Percentiles rank a stretch among this genome's conserved stretches.
Evolutionary conservation across 768 basidiomycete species (phyloP).

Genomic region (Collybiopsis luxurians): DNA sequence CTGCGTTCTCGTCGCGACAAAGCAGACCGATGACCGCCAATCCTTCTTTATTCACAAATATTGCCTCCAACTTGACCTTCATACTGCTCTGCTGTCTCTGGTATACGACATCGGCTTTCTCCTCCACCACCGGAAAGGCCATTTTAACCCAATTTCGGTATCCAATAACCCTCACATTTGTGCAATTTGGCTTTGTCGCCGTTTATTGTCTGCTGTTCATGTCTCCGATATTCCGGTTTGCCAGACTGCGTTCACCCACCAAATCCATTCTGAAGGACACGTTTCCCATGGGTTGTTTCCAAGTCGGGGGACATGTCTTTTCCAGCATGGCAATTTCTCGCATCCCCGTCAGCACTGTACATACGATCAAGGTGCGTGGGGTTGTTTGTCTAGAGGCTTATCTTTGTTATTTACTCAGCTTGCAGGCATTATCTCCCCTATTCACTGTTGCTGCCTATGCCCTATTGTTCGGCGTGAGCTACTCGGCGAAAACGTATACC

Average conservation of each 20-base stretch:
- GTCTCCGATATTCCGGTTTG: constrained; percentile 67
- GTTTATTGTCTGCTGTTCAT: constrained; percentile 82
- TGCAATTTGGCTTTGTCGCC: constrained; percentile 96
- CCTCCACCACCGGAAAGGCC: constrained; percentile 95
- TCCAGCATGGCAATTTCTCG: constrained; percentile 96
- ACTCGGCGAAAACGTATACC: constrained; percentile 87
- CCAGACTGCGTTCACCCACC: constrained; percentile 69
- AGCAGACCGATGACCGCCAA: constrained; percentile 14
- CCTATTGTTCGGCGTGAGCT: constrained; percentile 88
- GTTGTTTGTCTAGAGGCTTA: neutral
- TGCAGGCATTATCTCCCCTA: constrained; percentile 89
- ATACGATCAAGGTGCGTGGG: constrained; percentile 90
- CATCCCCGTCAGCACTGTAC: constrained; percentile 96
- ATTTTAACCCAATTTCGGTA: constrained; percentile 92
- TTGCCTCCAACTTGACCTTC: constrained; percentile 49
- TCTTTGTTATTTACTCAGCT: neutral
- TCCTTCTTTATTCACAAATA: constrained; percentile 18
- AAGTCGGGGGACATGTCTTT: constrained; percentile 97
- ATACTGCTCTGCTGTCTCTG: constrained; percentile 83
- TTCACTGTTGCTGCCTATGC: constrained; percentile 98
- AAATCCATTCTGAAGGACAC: constrained; percentile 72
- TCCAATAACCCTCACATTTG: constrained; percentile 94
- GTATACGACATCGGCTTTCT: constrained; percentile 92
- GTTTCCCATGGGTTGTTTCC: constrained; percentile 95
- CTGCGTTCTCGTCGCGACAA: constrained; percentile 4